These are phyloP conservation scores for Tricholoma sp. DNA, from an alignment of 768 basidiomycete genomes.

Conservation along the genomic window DNA sequence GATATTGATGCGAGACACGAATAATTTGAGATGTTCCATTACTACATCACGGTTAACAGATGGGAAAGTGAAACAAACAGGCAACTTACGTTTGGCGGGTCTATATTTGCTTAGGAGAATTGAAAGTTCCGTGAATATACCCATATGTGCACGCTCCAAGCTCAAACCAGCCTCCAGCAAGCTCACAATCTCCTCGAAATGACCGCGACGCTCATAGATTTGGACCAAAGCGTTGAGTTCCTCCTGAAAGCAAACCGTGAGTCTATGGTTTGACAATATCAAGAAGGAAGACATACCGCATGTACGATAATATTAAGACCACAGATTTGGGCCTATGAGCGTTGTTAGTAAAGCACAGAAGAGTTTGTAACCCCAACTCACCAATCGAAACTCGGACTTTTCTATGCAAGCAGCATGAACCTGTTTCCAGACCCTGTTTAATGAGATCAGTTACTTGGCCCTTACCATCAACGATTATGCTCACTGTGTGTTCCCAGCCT, in stretches of 20 bases:
- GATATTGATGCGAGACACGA: conserved; percentile 94
- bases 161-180: conserved; percentile 94
- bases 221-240: conserved; percentile 70
- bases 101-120: conserved; percentile 93
- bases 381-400: conserved; percentile 93
- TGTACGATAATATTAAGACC: conserved; percentile 98
- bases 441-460: conserved; percentile 8
- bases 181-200: conserved; percentile 90
- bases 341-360: background rate
- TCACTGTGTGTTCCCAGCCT: conserved; percentile 97
- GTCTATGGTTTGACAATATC: background rate
- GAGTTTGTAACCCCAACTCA: conserved; percentile 24
- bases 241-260: conserved; percentile 42
- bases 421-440: conserved; percentile 94
- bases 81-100: conserved; percentile 77
- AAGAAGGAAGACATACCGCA: conserved; percentile 38
- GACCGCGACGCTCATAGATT: conserved; percentile 85
- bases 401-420: conserved; percentile 98
- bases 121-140: conserved; percentile 94
- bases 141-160: conserved; percentile 97
- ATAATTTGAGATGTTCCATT: conserved; percentile 98
- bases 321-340: conserved; percentile 84
- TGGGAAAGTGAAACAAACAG: background rate
- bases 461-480: conserved; percentile 20
- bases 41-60: conserved; percentile 40